These are phyloP conservation scores for Rhizopogon salebrosus DNA, from an alignment of 768 basidiomycete species.

Conservation along the genomic window DNA sequence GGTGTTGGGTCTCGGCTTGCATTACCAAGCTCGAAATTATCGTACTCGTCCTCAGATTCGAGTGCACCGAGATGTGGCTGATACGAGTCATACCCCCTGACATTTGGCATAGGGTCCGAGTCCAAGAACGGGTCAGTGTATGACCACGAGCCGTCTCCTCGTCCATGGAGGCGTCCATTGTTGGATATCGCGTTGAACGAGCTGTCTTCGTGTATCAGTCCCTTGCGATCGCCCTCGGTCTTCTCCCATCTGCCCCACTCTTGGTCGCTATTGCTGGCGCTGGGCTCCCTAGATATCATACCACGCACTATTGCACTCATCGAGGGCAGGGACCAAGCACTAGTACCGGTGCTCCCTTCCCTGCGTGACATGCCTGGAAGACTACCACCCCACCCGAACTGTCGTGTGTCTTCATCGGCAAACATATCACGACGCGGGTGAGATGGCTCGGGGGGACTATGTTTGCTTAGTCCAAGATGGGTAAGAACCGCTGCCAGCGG, in stretches of 20 bases:
- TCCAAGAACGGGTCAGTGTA: conserved; percentile 46
- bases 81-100: conserved; percentile 11
- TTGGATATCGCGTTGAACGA: background rate
- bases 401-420: conserved; percentile 66
- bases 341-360: conserved; percentile 37
- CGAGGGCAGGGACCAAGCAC: conserved; percentile 51
- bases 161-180: conserved; percentile 6
- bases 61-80: conserved; percentile 6
- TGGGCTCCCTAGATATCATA: conserved; percentile 24
- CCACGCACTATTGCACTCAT: conserved; percentile 24
- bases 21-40: conserved; percentile 8
- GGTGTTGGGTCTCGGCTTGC: conserved; percentile 11
- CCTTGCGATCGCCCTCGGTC: conserved; percentile 12
- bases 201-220: conserved; percentile 15
- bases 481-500: conserved; percentile 12
- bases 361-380: conserved; percentile 19
- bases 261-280: conserved; percentile 15
- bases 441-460: background rate
- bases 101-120: conserved; percentile 21
- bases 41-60: conserved; percentile 18
- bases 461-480: conserved; percentile 17
- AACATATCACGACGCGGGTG: conserved; percentile 62
- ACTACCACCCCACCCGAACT: conserved; percentile 30
- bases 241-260: conserved; percentile 17
- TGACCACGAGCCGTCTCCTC: conserved; percentile 19